Conservation (phyloP, 192 early-diverging fungal species). For the Mortierella antarctica region DNA sequence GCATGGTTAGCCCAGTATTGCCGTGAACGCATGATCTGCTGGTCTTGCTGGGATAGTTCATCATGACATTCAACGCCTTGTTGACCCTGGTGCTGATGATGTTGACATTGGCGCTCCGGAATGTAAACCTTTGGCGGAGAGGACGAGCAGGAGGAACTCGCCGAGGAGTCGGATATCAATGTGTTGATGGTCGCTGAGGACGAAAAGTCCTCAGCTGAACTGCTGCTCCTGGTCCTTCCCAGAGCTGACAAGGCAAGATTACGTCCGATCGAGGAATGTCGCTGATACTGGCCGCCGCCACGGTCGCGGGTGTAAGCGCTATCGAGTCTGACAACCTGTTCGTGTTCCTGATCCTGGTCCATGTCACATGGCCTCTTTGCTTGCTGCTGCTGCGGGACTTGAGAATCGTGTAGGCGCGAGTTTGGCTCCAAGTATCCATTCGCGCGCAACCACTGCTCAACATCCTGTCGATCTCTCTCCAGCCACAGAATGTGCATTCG, state of each 20-base stretch:
- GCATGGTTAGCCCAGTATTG: not conserved
- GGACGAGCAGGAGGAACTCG: constrained; percentile 26
- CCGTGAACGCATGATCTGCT: not conserved
- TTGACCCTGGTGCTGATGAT: constrained; percentile 1
- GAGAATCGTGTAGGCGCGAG: not conserved
- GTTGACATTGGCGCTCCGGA: not conserved
- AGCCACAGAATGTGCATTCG: constrained; percentile 58
- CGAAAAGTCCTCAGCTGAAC: constrained; percentile 26
- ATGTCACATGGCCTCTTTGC: too few species aligned
- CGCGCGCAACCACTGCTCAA: constrained; percentile 29
- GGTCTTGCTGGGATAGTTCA: not conserved
- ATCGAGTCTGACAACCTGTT: too few species aligned
- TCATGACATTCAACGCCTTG: constrained; percentile 8
- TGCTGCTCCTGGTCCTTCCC: constrained; percentile 18
- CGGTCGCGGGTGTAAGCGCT: too few species aligned
- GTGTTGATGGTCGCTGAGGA: constrained; percentile 13
- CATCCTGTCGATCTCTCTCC: constrained; percentile 36
- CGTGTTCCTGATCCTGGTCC: too few species aligned
- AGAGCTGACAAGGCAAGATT: not conserved
- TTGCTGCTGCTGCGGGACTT: not conserved
- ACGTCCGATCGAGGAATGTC: not conserved
- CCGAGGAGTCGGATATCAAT: constrained; percentile 8
- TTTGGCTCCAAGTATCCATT: constrained; percentile 26
- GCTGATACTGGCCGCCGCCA: not conserved
- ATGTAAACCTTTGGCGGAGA: constrained; percentile 13